Evolutionary conservation across 257 asterid genomes (phyloP).

Genomic region (Avicennia marina): DNA sequence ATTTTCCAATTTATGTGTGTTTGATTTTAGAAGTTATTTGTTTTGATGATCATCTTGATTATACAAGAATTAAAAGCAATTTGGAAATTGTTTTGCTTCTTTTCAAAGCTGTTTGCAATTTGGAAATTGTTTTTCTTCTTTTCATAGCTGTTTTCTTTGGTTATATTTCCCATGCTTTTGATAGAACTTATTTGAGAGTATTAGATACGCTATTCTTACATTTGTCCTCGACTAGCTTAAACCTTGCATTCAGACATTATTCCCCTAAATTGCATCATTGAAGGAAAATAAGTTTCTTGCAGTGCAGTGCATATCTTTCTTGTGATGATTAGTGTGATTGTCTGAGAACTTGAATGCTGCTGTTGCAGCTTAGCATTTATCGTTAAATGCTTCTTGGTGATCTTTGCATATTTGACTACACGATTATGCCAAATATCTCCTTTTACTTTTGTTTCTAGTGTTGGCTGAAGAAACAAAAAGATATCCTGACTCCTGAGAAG

Average conservation of each 20-base stretch:
- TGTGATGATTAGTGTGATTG: background rate
- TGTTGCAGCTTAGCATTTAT: too few relatives aligned
- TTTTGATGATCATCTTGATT: constrained; percentile 10
- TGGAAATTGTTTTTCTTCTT: background rate
- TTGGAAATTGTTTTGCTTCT: constrained; percentile 1
- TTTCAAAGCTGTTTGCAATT: background rate
- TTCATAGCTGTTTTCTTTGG: constrained; percentile 2
- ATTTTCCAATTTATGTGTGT: constrained; percentile 3
- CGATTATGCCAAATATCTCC: too few relatives aligned
- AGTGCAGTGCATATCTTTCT: background rate
- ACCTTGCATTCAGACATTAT: too few relatives aligned
- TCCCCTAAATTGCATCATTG: background rate
- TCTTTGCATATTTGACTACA: too few relatives aligned
- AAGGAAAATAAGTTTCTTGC: constrained; percentile 3
- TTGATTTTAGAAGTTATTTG: constrained; percentile 8
- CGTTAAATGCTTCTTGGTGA: too few relatives aligned
- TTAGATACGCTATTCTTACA: too few relatives aligned
- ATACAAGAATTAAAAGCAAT: background rate
- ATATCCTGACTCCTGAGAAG: constrained; percentile 59
- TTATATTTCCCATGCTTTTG: too few relatives aligned
- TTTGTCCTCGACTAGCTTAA: background rate
- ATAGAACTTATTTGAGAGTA: too few relatives aligned
- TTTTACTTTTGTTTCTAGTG: constrained; percentile 47
- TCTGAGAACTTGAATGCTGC: too few relatives aligned
- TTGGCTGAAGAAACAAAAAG: constrained; percentile 96